Conservation (phyloP, 1,284 basidiomycete genomes). For the Porodaedalea pini region DNA sequence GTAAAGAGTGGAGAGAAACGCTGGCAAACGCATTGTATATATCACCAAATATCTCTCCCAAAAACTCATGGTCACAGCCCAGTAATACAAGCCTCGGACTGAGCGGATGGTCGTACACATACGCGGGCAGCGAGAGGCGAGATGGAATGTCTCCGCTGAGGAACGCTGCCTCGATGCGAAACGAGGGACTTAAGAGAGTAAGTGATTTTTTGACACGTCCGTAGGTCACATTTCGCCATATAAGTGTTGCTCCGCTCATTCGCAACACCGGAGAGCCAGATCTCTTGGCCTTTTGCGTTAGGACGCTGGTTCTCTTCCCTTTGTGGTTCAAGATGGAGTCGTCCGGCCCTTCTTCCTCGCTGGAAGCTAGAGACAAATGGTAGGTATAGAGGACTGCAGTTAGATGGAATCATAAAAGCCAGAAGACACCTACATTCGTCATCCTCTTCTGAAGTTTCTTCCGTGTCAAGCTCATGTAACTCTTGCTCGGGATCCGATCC, state of each 20-base stretch:
- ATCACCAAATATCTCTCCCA: background rate
- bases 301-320: too few species aligned
- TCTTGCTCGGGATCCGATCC: background rate
- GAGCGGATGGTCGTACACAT: background rate
- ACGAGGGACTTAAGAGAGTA: background rate
- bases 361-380: too few species aligned
- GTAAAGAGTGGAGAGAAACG: background rate
- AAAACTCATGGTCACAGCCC: background rate
- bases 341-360: too few species aligned
- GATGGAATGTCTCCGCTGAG: background rate
- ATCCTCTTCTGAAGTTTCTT: too few species aligned
- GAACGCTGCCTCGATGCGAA: background rate
- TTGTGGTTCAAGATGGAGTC: too few species aligned
- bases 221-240: background rate
- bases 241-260: background rate
- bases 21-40: background rate
- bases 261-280: background rate
- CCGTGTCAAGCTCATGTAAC: too few species aligned
- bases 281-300: slow-evolving; percentile 1
- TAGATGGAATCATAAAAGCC: too few species aligned
- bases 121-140: background rate
- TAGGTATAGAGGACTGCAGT: too few species aligned
- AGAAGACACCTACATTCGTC: too few species aligned
- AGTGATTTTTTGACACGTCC: background rate
- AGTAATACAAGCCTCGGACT: slow-evolving; percentile 3